These are phyloP conservation scores for Eucalyptus polyanthemos DNA, from an alignment of 345 rosid genomes.

Conservation along the genomic window DNA sequence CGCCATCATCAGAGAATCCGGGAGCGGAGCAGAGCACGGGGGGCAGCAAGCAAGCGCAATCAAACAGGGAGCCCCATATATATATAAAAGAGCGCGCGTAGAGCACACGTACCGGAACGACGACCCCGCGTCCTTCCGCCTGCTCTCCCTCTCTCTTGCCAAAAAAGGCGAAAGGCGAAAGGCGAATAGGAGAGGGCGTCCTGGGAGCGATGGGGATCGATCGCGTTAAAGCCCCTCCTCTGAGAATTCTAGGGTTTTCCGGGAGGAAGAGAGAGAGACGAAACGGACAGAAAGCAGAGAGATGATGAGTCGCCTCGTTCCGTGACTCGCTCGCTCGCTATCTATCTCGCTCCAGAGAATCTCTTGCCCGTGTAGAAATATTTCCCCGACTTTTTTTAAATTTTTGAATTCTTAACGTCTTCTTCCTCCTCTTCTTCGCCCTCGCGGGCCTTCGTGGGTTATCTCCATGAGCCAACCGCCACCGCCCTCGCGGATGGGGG, in stretches of 20 bases:
- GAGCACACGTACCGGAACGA: neutral
- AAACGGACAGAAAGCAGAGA: neutral
- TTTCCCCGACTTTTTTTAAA: neutral
- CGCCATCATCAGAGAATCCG: neutral
- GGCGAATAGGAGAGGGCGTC: neutral
- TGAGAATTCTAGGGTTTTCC: neutral
- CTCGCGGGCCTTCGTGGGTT: neutral
- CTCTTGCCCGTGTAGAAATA: no score
- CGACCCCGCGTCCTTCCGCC: neutral
- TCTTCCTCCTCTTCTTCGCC: neutral
- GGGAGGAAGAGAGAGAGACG: neutral
- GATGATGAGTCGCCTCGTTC: neutral
- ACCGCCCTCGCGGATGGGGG: neutral
- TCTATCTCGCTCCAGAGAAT: neutral
- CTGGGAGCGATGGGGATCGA: neutral
- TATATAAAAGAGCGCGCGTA: neutral
- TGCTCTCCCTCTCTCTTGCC: no score
- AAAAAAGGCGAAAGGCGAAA: neutral
- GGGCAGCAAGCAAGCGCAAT: neutral
- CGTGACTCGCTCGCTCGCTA: neutral
- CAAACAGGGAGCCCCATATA: neutral
- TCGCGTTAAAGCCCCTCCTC: neutral
- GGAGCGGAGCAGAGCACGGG: neutral
- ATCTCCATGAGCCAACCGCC: neutral
- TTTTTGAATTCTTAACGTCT: slow-evolving; percentile 1